Evolutionary conservation across 257 asterid genomes (phyloP).

Genomic region (Linaria vulgaris): DNA sequence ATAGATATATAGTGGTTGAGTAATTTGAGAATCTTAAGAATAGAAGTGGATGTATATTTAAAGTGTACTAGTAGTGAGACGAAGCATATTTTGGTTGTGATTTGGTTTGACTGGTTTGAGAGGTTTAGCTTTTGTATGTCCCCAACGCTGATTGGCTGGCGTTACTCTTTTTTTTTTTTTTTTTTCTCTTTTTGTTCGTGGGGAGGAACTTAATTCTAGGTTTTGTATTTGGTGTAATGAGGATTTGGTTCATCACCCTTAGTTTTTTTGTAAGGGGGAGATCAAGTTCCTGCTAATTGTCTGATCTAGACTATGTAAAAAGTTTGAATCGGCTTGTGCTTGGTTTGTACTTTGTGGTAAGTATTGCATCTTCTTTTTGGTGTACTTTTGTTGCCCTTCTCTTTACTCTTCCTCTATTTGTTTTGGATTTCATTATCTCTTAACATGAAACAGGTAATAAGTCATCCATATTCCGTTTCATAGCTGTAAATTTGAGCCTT

Average conservation of each 20-base stretch:
- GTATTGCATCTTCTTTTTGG: constrained; percentile 8
- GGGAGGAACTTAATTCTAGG: constrained; percentile 27
- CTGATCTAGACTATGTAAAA: constrained; percentile 23
- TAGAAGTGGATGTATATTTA: constrained; percentile 20
- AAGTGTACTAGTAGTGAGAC: constrained; percentile 38
- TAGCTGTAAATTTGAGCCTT: background rate
- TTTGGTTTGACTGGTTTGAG: constrained; percentile 42
- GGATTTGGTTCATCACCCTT: constrained; percentile 49
- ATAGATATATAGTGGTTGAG: constrained; percentile 67
- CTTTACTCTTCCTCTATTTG: constrained; percentile 2
- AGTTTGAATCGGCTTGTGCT: constrained; percentile 27
- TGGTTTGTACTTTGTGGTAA: constrained; percentile 33
- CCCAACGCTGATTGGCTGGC: constrained; percentile 33
- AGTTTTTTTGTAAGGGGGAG: constrained; percentile 48
- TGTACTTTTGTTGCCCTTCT: constrained; percentile 7
- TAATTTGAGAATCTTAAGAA: constrained; percentile 31
- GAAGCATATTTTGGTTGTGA: constrained; percentile 45
- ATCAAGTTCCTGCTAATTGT: constrained; percentile 41
- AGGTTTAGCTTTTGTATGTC: constrained; percentile 4
- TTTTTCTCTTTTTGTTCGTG: background rate
- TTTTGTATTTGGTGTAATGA: constrained; percentile 31
- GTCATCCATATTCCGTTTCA: constrained; percentile 8
- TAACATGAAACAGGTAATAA: background rate
- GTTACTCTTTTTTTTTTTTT: constrained; percentile 26
- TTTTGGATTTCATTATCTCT: constrained; percentile 9